Percentiles rank a stretch among this genome's conserved stretches.
Evolutionary conservation across 2,329 filamentous ascomycete species (phyloP).

Genomic region (Neofusicoccum cordaticola): DNA sequence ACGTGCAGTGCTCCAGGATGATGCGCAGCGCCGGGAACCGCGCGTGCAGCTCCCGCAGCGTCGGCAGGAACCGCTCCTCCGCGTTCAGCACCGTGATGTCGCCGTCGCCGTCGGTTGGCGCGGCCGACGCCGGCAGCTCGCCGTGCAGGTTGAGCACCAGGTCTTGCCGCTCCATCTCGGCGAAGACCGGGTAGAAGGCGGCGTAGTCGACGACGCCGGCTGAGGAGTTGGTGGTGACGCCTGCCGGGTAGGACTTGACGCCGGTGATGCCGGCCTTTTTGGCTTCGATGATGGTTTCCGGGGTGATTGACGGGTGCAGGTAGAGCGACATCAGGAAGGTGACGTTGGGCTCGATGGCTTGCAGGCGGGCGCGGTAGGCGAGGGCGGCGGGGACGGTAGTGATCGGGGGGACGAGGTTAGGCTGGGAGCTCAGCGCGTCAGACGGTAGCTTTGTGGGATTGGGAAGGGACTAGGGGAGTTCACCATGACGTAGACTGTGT

Average conservation of each 20-base stretch:
- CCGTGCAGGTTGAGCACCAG: conserved; percentile 93
- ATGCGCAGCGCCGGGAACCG: conserved; percentile 69
- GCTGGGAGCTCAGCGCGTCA: conserved; percentile 29
- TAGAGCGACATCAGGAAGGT: conserved; percentile 53
- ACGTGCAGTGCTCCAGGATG: conserved; percentile 82
- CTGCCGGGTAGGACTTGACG: conserved; percentile 66
- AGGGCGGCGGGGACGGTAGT: conserved; percentile 49
- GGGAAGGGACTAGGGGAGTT: not conserved
- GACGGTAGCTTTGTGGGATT: not conserved
- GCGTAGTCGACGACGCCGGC: conserved; percentile 69
- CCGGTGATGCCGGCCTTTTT: conserved; percentile 68
- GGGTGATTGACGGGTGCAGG: conserved; percentile 48
- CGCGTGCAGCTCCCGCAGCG: conserved; percentile 67
- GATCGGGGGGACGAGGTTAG: conserved; percentile 51
- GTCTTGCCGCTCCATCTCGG: conserved; percentile 81
- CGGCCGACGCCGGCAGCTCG: conserved; percentile 63
- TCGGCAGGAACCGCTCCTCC: conserved; percentile 77
- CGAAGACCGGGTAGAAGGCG: conserved; percentile 74
- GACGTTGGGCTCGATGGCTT: conserved; percentile 47
- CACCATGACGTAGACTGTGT: conserved; percentile 55
- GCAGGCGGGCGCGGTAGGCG: conserved; percentile 44
- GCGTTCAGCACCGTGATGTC: conserved; percentile 57
- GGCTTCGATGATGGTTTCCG: conserved; percentile 64
- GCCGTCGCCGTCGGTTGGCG: conserved; percentile 2
- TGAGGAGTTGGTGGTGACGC: conserved; percentile 52